A percentile compares a stretch with the other conserved stretches of the same genome.
phyloP scores from a whole-genome alignment of 2,329 filamentous ascomycete genomes.

The Cytospora schulzeri region DNA sequence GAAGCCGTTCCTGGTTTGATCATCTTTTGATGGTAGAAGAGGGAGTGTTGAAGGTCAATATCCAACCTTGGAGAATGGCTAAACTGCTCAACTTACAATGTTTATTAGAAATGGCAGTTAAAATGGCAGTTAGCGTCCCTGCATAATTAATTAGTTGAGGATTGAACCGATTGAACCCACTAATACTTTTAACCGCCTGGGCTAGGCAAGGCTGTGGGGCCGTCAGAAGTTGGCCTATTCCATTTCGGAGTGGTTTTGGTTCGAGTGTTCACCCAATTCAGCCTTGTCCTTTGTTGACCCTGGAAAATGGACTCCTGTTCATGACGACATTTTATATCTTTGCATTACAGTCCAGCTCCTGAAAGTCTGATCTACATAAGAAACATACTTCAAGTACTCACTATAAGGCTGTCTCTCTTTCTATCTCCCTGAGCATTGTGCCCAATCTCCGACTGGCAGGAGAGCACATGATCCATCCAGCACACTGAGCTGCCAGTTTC shows the following conservation, averaged over 20 bases:
- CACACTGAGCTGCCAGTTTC: too few relatives aligned
- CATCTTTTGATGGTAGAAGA: too few relatives aligned
- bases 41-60: not conserved
- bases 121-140: too few relatives aligned
- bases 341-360: too few relatives aligned
- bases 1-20: too few relatives aligned
- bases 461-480: too few relatives aligned
- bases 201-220: not conserved
- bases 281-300: constrained; percentile 5
- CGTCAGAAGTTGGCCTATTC: not conserved
- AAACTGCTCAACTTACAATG: too few relatives aligned
- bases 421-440: not conserved
- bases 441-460: not conserved
- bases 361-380: too few relatives aligned
- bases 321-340: constrained; percentile 11
- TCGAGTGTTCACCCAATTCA: not conserved
- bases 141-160: not conserved
- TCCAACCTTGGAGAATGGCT: too few relatives aligned
- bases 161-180: not conserved
- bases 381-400: too few relatives aligned
- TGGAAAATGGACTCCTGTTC: constrained; percentile 2
- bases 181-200: not conserved
- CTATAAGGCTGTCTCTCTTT: not conserved
- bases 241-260: not conserved
- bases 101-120: not conserved